Evolutionary conservation across 202 grass and related monocot genomes (phyloP).

Genomic region (Panicum hallii): DNA sequence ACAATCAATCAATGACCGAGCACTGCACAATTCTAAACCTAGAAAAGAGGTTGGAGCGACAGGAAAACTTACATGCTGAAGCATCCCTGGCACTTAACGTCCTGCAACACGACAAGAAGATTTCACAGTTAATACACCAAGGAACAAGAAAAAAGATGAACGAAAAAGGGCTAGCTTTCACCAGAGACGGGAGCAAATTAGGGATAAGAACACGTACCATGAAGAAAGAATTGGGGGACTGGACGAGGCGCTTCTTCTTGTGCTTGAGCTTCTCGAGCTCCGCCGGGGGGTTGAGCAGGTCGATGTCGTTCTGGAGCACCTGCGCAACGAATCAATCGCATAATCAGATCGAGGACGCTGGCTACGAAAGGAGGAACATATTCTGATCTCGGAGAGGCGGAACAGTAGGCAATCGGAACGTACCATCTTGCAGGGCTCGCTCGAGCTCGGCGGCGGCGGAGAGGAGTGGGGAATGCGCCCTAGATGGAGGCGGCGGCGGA

Average conservation of each 20-base stretch:
- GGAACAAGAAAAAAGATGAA: not conserved
- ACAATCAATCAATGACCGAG: not conserved
- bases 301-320: constrained; percentile 81
- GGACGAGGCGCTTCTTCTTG: constrained; percentile 82
- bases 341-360: not conserved
- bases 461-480: not conserved
- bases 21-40: not conserved
- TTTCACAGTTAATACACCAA: not conserved
- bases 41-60: not conserved
- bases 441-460: not conserved
- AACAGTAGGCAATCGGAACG: not conserved
- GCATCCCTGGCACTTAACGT: constrained; percentile 82
- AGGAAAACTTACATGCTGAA: constrained; percentile 66
- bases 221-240: constrained; percentile 85
- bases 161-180: not conserved
- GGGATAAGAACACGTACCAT: constrained; percentile 44
- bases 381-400: not conserved
- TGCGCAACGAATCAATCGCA: constrained; percentile 11
- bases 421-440: constrained; percentile 47
- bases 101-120: constrained; percentile 44
- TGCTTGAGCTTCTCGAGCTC: constrained; percentile 81
- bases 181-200: not conserved
- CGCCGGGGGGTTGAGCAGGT: constrained; percentile 70
- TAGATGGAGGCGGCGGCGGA: constrained; percentile 20
- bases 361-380: not conserved